Base-by-base conservation (phyloP, 2,329 filamentous ascomycete genomes). In the Pyrenophora graminea region DNA sequence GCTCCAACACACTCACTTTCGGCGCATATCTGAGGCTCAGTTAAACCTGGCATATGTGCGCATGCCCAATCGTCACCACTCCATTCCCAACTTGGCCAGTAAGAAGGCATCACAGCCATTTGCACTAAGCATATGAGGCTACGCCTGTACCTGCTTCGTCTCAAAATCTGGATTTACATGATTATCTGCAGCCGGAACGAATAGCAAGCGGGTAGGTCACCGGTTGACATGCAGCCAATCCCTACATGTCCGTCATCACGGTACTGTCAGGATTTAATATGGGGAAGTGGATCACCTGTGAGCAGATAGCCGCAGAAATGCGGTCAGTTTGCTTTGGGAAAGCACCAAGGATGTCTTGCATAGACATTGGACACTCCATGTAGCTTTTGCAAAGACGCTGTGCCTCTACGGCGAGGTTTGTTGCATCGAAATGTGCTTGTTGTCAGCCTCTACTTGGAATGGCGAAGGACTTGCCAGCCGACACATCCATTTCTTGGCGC, bases 111-210 rank as follows among this genome's bases (percentile, higher is more conserved):
- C 32, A 15, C 23, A 23, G 12, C 38, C 15, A 31, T 19, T 23
- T 10, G 45, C 44, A 34, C 37, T 27, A 13, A 48, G 39, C 25
- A 43, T 15, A 30, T 36, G 18, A 18, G 15, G 36, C 36, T 46
- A 19, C 31, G 23, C n/a, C 32, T 43, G 48, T 51, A 38, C 48
- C 48, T 48, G 48, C 43, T 40, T 48, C 21, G 18, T 21, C 21
- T 10, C 21, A 25, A 34, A 40, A 13, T 32, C 19, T 3, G 32
- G 42, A n/a, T 10, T 23, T 25, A 6, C 6, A 9, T 25, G 6
- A 25, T 34, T 41, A 7, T 18, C 39, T 23, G 15, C 9, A 38
- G 19, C 19, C 44, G 45, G 34, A 9, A 38, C 27, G 38, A 39
- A n/a, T n/a, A 12, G 23, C 13, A 6, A 36, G 3, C 32, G 25